Conservation (phyloP, 306 rosid genomes). For the Quercus variabilis region DNA sequence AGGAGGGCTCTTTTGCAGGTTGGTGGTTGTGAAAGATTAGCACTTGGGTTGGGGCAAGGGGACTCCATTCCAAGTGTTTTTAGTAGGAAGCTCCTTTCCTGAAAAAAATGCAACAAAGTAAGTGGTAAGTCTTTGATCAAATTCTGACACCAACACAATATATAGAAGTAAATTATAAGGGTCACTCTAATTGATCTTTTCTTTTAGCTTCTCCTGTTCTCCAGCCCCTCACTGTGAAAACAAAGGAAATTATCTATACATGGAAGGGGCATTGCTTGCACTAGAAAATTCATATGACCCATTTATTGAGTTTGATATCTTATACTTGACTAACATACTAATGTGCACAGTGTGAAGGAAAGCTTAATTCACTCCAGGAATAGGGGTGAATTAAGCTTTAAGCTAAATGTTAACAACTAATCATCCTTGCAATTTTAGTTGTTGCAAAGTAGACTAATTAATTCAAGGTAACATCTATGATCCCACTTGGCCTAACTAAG, state of each 20-base stretch:
- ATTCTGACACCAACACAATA: background rate
- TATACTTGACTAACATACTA: background rate
- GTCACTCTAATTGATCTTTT: conserved; percentile 3
- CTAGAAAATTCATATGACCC: background rate
- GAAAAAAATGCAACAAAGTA: conserved; percentile 32
- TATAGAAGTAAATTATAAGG: background rate
- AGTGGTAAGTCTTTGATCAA: conserved; percentile 23
- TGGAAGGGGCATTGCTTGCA: background rate
- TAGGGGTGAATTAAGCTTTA: background rate
- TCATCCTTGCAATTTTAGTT: background rate
- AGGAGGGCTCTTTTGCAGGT: conserved; percentile 95
- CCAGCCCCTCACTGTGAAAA: background rate
- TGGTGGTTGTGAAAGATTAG: conserved; percentile 72
- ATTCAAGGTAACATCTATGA: background rate
- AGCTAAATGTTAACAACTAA: background rate
- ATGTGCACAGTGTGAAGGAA: background rate
- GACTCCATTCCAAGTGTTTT: conserved; percentile 95
- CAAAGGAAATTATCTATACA: background rate
- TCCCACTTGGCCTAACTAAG: background rate
- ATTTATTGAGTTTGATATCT: background rate
- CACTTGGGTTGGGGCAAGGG: conserved; percentile 53
- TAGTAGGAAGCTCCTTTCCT: conserved; percentile 96
- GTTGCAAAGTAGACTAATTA: background rate
- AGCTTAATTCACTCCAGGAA: background rate
- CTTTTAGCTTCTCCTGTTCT: background rate